Percentiles rank a stretch among this genome's conserved stretches.
Conservation (phyloP, 2,329 filamentous ascomycete species). For the Paradendryphiella salina region DNA sequence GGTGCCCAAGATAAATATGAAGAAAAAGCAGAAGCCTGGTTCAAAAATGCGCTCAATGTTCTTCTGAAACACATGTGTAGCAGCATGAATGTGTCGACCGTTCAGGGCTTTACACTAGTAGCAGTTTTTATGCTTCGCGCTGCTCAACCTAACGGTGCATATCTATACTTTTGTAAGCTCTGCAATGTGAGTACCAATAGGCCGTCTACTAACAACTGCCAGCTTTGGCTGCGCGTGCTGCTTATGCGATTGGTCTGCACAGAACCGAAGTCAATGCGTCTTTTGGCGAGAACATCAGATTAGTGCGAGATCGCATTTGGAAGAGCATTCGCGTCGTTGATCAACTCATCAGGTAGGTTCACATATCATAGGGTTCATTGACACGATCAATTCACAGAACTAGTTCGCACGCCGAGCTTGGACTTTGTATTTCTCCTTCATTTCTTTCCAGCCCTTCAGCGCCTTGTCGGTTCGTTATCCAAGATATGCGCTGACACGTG, state of each 20-base stretch:
- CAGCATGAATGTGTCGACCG: slow-evolving; percentile 55
- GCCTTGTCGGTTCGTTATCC: neutral
- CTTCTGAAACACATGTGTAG: slow-evolving; percentile 53
- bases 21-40: slow-evolving; percentile 52
- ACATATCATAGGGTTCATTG: neutral
- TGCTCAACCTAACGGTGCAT: slow-evolving; percentile 58
- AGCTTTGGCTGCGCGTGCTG: slow-evolving; percentile 55
- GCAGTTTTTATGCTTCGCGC: slow-evolving; percentile 57
- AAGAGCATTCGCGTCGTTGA: slow-evolving; percentile 58
- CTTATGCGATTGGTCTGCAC: slow-evolving; percentile 58
- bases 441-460: neutral
- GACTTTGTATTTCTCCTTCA: no score
- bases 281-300: slow-evolving; percentile 50
- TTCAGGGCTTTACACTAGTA: slow-evolving; percentile 57
- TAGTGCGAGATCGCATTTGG: slow-evolving; percentile 56
- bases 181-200: neutral
- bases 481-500: neutral
- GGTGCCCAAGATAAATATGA: slow-evolving; percentile 52
- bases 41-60: slow-evolving; percentile 51
- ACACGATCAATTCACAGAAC: neutral
- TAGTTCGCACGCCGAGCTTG: no score
- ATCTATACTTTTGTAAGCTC: slow-evolving; percentile 53
- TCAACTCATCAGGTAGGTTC: slow-evolving; percentile 47
- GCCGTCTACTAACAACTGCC: neutral
- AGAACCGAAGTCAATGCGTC: slow-evolving; percentile 57